Base-by-base conservation (phyloP, 106 monocot genomes). In the Allium sativum region DNA sequence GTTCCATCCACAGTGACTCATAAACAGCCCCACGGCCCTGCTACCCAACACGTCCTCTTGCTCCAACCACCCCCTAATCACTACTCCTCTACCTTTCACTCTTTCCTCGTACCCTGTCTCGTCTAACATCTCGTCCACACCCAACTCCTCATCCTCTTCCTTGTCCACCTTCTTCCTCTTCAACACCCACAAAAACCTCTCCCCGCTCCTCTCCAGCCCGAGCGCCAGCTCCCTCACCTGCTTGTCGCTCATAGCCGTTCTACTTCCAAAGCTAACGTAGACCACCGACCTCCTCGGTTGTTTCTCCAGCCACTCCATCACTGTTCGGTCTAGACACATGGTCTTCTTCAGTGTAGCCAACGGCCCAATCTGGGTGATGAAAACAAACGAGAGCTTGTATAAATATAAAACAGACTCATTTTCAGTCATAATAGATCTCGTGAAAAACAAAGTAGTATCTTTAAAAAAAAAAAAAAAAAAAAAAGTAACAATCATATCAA, bases 1-100 rank as follows among this genome's bases (percentile, higher is more conserved):
- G 67, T 90, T 85, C 85, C 85, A 85, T 21, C 90, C 82, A 20
- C 82, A 79, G 64, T 90, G 90, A 63, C 77, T 90, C 19, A 90
- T 0, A 54, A 90, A 90, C n/a, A 74, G 73, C 9, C 68, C 89
- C 6, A 89, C 68, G 14, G 84, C 59, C 10, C 45, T n/a, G 62
- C 82, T 81, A 6, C 21, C 52, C 57, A 89, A 61, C 7, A 89
- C 44, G 66, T 45, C 73, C 61, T 68, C 76, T 57, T 89, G 84
- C 52, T 73, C 78, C 69, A 84, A 81, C 84, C 81, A 89, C 8
- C 59, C 73, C 51, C 55, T 76, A 61, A 73, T 48, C 67, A 89
- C 78, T 70, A 76, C 0, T 44, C 73, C 89, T 48, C 68, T 76
- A 40, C 41, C 81, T 61, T 72, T 71, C 70, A 84, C 78, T 16